These are phyloP conservation scores for Phaffia australis DNA, from an alignment of 768 basidiomycete genomes.

Conservation along the genomic window DNA sequence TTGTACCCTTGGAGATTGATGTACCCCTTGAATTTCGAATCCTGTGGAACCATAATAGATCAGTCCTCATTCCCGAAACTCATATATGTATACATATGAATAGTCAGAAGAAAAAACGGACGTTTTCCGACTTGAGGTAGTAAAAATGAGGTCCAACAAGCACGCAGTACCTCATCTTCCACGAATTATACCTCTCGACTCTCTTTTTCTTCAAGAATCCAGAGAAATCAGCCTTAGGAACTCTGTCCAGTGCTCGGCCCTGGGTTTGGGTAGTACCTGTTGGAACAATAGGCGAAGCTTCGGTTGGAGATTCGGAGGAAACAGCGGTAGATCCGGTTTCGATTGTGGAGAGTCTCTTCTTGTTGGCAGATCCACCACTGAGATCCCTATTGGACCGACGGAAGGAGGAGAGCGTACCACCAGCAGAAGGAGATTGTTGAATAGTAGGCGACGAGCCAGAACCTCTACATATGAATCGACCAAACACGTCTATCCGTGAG, in stretches of 20 bases:
- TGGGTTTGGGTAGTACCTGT: background rate
- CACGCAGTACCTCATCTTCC: conserved; percentile 85
- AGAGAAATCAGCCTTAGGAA: conserved; percentile 75
- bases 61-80: background rate
- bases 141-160: conserved; percentile 88
- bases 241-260: conserved; percentile 63
- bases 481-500: background rate
- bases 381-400: conserved; percentile 14
- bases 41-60: conserved; percentile 43
- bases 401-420: conserved; percentile 10
- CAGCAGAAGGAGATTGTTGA: background rate
- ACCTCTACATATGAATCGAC: background rate
- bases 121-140: conserved; percentile 61
- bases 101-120: conserved; percentile 30
- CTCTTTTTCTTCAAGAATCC: conserved; percentile 96
- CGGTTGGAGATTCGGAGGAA: background rate
- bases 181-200: conserved; percentile 80
- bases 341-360: conserved; percentile 25
- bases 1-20: conserved; percentile 84
- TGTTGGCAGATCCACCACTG: background rate
- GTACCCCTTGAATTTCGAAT: conserved; percentile 92
- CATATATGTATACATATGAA: background rate
- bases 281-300: conserved; percentile 7
- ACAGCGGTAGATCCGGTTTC: background rate
- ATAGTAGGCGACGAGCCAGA: background rate